Conservation (phyloP, 768 basidiomycete genomes). For the Pisolithus tinctorius region DNA sequence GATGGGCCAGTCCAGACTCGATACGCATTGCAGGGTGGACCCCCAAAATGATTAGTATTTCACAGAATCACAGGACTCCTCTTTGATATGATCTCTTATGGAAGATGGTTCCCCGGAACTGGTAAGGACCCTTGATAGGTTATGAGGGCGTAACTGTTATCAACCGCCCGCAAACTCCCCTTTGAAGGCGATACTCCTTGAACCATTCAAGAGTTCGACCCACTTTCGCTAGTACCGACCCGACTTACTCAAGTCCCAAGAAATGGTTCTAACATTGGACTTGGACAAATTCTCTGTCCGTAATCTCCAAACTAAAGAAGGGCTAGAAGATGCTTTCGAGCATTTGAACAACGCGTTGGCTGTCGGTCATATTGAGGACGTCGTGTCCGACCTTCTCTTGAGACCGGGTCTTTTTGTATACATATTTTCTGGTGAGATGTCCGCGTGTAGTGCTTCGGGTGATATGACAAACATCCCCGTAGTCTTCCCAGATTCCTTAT, state of each 20-base stretch:
- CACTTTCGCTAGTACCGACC: too few species aligned
- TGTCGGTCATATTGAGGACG: not conserved
- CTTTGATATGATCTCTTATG: not conserved
- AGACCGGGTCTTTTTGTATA: constrained; percentile 7
- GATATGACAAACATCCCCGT: not conserved
- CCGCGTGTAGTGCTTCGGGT: not conserved
- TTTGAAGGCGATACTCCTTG: not conserved
- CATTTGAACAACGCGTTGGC: not conserved
- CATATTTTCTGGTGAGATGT: constrained; percentile 8
- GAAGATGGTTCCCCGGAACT: not conserved
- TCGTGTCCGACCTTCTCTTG: constrained; percentile 3
- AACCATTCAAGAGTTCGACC: not conserved
- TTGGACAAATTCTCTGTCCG: not conserved
- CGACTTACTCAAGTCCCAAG: not conserved
- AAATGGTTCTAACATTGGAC: not conserved
- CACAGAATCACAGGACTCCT: too few species aligned
- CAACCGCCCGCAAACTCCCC: not conserved
- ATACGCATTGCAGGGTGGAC: not conserved
- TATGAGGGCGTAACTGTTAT: not conserved
- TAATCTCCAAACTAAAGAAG: not conserved
- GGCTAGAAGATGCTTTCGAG: not conserved
- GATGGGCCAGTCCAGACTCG: too few species aligned
- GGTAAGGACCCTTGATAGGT: not conserved
- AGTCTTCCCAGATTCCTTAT: not conserved
- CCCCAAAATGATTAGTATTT: too few species aligned